phyloP scores from a whole-genome alignment of 1,284 basidiomycete genomes.

The Ustilago cynodontis region DNA sequence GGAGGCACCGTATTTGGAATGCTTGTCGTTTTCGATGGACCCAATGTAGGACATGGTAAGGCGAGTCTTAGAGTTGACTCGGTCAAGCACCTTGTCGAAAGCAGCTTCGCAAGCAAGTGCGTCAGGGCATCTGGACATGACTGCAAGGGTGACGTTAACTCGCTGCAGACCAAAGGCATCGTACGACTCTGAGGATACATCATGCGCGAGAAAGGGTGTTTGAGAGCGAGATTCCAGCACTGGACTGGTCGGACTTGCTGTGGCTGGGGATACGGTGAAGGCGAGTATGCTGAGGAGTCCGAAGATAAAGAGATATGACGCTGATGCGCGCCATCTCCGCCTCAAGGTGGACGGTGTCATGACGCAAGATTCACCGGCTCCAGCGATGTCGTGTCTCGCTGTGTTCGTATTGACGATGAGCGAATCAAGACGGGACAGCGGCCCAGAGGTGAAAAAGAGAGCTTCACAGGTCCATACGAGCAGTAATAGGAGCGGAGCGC shows the following conservation, averaged over 20 bases:
- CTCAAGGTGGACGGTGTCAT: neutral
- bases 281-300: conserved; percentile 8
- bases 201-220: conserved; percentile 16
- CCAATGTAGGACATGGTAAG: conserved; percentile 56
- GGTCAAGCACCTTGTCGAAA: conserved; percentile 55
- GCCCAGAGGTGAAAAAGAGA: neutral
- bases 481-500: neutral
- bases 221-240: conserved; percentile 28
- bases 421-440: neutral
- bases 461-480: conserved; percentile 23
- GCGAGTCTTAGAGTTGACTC: conserved; percentile 50
- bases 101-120: conserved; percentile 54
- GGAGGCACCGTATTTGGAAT: conserved; percentile 33
- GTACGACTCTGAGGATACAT: conserved; percentile 4
- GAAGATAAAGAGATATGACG: conserved; percentile 1
- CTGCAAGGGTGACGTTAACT: conserved; percentile 54
- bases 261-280: neutral
- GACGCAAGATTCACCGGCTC: neutral
- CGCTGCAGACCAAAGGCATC: conserved; percentile 31
- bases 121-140: conserved; percentile 60
- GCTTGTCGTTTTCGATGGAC: conserved; percentile 20
- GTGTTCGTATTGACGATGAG: neutral
- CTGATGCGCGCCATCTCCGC: conserved; percentile 12
- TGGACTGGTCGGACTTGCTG: conserved; percentile 14
- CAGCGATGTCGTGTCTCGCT: neutral